phyloP scores from a whole-genome alignment of 345 rosid species.

The Punica granatum region DNA sequence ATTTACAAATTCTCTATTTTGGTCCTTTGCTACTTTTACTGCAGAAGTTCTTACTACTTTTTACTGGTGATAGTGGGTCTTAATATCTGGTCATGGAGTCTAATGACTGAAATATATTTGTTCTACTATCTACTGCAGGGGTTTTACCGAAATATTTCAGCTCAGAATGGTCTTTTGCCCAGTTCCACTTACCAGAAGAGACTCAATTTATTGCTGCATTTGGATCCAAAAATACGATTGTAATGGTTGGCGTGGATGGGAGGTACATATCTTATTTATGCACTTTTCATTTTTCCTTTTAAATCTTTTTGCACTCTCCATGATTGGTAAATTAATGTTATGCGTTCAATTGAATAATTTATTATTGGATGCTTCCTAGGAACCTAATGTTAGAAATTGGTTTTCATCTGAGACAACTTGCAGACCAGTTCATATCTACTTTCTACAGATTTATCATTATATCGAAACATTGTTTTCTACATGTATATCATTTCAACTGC shows the following conservation, averaged over 20 bases:
- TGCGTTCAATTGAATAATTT: too few species aligned
- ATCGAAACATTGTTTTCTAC: too few species aligned
- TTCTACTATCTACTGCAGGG: conserved; percentile 35
- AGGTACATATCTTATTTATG: conserved; percentile 34
- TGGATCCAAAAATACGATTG: conserved; percentile 66
- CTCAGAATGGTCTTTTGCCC: conserved; percentile 96
- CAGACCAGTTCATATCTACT: too few species aligned
- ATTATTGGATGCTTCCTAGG: background rate
- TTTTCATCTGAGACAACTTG: conserved; percentile 1
- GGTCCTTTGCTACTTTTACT: background rate
- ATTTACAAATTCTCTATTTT: background rate
- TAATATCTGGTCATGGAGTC: background rate
- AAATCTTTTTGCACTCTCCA: background rate
- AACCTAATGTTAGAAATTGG: background rate
- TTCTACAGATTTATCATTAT: too few species aligned
- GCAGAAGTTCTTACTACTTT: background rate
- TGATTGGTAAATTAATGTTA: background rate
- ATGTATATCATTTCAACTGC: too few species aligned
- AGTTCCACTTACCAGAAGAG: conserved; percentile 70
- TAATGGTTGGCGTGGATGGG: conserved; percentile 76
- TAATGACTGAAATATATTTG: background rate
- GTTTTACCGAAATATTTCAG: conserved; percentile 88
- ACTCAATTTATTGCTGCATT: conserved; percentile 74
- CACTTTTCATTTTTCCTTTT: background rate
- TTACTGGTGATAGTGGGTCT: background rate